phyloP scores from a whole-genome alignment of 2,329 filamentous ascomycete genomes.

The Fusarium nanum region DNA sequence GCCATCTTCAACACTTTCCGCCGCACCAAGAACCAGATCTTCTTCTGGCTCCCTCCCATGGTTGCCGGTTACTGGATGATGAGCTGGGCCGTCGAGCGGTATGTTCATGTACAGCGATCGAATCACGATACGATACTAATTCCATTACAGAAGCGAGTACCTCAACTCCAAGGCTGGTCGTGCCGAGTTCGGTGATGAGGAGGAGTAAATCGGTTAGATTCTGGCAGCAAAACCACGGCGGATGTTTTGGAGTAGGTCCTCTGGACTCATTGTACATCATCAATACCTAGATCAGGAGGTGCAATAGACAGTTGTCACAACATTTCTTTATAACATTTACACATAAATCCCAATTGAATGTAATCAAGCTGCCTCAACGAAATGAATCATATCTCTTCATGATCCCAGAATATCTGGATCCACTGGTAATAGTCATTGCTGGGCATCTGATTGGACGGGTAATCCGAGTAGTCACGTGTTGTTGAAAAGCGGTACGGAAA shows the following conservation, averaged over 20 bases:
- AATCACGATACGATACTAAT: conserved; percentile 17
- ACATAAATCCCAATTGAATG: neutral
- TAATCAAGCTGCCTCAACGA: conserved; percentile 8
- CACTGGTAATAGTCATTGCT: conserved; percentile 43
- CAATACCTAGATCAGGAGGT: conserved; percentile 51
- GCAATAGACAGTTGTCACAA: conserved; percentile 52
- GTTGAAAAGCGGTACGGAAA: conserved; percentile 26
- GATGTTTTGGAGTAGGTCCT: conserved; percentile 49
- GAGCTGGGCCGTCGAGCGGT: conserved; percentile 94
- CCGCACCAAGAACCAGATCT: conserved; percentile 84
- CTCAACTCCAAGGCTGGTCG: conserved; percentile 83
- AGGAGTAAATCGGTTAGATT: conserved; percentile 53
- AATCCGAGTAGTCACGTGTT: conserved; percentile 25
- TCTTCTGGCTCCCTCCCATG: conserved; percentile 88
- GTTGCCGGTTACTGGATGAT: conserved; percentile 83
- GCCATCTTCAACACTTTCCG: conserved; percentile 97
- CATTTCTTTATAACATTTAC: conserved; percentile 38
- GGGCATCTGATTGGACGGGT: conserved; percentile 37
- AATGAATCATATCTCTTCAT: conserved; percentile 3
- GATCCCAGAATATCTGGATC: conserved; percentile 8
- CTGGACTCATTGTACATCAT: conserved; percentile 56
- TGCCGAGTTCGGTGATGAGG: conserved; percentile 61
- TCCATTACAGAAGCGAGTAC: conserved; percentile 74
- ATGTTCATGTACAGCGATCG: conserved; percentile 50
- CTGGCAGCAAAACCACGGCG: conserved; percentile 25